phyloP scores from a whole-genome alignment of 495 filamentous ascomycete species.

The Penicillium ochrochloron region DNA sequence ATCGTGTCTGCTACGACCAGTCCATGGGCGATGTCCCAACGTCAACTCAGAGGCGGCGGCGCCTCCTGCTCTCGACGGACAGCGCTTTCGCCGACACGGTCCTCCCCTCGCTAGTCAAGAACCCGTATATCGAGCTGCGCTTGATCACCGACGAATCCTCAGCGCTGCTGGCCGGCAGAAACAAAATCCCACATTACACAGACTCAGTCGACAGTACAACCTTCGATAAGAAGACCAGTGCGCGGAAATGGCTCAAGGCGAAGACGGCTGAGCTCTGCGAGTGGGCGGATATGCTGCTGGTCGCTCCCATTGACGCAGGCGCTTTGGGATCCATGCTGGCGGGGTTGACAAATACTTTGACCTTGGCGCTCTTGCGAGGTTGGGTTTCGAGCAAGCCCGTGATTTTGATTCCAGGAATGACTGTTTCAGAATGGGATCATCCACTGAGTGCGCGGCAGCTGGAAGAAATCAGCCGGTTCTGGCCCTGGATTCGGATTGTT shows the following conservation, averaged over 20 bases:
- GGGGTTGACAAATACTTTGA: constrained; percentile 73
- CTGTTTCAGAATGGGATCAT: constrained; percentile 80
- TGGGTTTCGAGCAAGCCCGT: constrained; percentile 88
- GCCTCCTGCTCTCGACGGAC: constrained; percentile 50
- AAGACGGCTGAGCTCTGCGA: constrained; percentile 74
- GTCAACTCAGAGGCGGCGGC: constrained; percentile 38
- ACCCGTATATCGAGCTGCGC: constrained; percentile 48
- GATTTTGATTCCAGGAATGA: constrained; percentile 82
- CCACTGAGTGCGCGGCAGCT: constrained; percentile 83
- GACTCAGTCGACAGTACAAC: constrained; percentile 52
- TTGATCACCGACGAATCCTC: constrained; percentile 54
- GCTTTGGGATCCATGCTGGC: constrained; percentile 81
- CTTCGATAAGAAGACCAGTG: constrained; percentile 51
- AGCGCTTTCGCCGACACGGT: constrained; percentile 49
- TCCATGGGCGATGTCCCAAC: constrained; percentile 13
- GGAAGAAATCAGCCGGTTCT: constrained; percentile 75
- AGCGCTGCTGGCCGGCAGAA: constrained; percentile 47
- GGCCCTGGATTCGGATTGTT: constrained; percentile 78
- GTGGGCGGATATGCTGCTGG: constrained; percentile 85
- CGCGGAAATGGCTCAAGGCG: constrained; percentile 51
- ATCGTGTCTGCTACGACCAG: constrained; percentile 19
- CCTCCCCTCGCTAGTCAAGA: constrained; percentile 45
- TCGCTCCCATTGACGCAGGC: constrained; percentile 84
- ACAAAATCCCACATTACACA: constrained; percentile 53
- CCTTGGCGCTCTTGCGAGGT: constrained; percentile 73